These are phyloP conservation scores for Pinus albicaulis DNA, from an alignment of 75 land plant genomes.

Conservation along the genomic window DNA sequence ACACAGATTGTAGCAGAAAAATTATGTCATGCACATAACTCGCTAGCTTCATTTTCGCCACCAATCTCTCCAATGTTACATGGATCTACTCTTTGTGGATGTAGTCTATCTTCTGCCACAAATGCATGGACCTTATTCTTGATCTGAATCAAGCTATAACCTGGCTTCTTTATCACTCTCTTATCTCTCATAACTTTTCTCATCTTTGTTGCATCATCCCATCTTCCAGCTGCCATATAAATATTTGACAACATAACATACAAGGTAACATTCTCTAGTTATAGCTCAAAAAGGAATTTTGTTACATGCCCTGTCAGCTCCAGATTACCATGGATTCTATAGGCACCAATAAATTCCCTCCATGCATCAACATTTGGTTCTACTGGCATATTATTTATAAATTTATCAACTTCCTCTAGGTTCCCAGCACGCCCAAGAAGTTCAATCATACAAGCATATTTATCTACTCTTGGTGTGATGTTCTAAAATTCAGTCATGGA, in stretches of 20 bases:
- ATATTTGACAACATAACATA: constrained; percentile 48
- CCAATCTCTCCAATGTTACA: constrained; percentile 2
- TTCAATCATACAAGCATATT: constrained; percentile 54
- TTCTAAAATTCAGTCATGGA: constrained; percentile 21
- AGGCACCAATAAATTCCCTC: constrained; percentile 40
- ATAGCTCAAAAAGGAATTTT: constrained; percentile 25
- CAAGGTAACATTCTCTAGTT: constrained; percentile 36
- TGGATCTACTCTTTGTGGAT: background rate
- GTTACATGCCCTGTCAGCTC: constrained; percentile 36
- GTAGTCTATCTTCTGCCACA: background rate
- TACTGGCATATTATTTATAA: constrained; percentile 36
- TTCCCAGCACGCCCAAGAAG: constrained; percentile 51
- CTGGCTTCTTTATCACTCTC: constrained; percentile 22
- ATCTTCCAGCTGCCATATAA: constrained; percentile 32
- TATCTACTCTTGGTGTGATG: constrained; percentile 24
- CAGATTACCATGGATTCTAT: constrained; percentile 42
- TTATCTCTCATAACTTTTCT: constrained; percentile 40
- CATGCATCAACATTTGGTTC: constrained; percentile 31
- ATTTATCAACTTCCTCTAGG: constrained; percentile 38
- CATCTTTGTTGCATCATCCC: constrained; percentile 19
- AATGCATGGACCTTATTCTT: constrained; percentile 11
- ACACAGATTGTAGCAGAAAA: too few species aligned
- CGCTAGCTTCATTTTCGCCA: background rate
- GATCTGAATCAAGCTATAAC: constrained; percentile 31
- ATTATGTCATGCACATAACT: constrained; percentile 1